Conservation (phyloP, 2,329 filamentous ascomycete species). For the Venturia oleaginea region DNA sequence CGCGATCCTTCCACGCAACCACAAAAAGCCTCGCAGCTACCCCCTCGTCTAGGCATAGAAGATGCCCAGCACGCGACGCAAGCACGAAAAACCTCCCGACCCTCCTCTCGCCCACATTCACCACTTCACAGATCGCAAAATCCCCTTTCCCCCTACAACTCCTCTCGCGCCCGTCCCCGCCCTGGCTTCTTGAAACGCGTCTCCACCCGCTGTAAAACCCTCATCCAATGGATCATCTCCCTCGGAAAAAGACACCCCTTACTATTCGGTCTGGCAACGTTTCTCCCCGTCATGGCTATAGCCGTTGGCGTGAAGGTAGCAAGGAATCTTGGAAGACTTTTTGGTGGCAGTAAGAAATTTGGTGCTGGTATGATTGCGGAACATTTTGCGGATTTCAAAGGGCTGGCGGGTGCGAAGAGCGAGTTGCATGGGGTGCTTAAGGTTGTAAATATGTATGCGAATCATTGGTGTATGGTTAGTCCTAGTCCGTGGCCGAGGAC, state of each 20-base stretch:
- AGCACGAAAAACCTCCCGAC: neutral
- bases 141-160: neutral
- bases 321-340: neutral
- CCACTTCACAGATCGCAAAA: neutral
- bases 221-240: neutral
- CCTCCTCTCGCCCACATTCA: neutral
- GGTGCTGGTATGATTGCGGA: neutral
- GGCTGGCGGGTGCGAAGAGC: neutral
- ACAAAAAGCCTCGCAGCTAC: neutral
- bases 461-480: constrained; percentile 4
- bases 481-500: constrained; percentile 1
- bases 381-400: neutral
- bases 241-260: neutral
- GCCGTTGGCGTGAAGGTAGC: neutral
- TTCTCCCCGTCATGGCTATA: neutral
- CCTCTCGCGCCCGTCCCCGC: neutral
- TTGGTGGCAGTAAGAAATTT: neutral
- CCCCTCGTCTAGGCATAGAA: neutral
- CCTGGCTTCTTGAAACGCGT: neutral
- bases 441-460: constrained; percentile 2
- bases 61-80: neutral
- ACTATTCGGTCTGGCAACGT: neutral
- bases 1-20: neutral
- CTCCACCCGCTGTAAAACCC: constrained; percentile 3
- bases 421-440: constrained; percentile 4